Percentiles rank a stretch among this genome's conserved stretches.
These are phyloP conservation scores for Spathaspora sp. DNA, from an alignment of 805 yeast species.

Conservation along the genomic window DNA sequence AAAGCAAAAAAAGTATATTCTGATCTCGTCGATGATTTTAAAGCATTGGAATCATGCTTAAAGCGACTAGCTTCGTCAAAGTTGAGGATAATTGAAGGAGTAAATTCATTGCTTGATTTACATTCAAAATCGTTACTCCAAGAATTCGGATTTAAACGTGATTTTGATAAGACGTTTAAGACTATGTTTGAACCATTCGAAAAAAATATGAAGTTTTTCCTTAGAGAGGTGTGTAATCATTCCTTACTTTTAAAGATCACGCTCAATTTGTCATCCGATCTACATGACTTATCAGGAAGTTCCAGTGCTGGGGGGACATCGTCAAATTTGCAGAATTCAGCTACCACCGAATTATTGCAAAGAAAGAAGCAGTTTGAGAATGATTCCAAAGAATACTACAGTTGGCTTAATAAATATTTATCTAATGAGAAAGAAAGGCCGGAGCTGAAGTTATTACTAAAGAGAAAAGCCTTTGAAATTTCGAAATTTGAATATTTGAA, in stretches of 20 bases:
- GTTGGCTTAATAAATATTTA: slow-evolving; percentile 41
- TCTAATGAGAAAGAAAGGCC: slow-evolving; percentile 43
- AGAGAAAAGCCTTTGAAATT: slow-evolving; percentile 38
- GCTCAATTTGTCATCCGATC: slow-evolving; percentile 5
- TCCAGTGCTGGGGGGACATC: background rate
- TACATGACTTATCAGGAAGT: background rate
- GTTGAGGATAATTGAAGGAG: slow-evolving; percentile 19
- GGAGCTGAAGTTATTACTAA: slow-evolving; percentile 32
- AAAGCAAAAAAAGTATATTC: slow-evolving; percentile 20
- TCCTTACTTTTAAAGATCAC: slow-evolving; percentile 26
- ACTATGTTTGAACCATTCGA: slow-evolving; percentile 31
- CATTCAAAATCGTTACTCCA: slow-evolving; percentile 23
- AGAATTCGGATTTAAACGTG: slow-evolving; percentile 20
- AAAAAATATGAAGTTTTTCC: slow-evolving; percentile 23
- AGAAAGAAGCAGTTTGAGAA: slow-evolving; percentile 34
- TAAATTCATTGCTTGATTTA: slow-evolving; percentile 16
- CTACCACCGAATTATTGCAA: slow-evolving; percentile 7
- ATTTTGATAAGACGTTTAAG: slow-evolving; percentile 22
- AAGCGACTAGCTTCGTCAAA: slow-evolving; percentile 17
- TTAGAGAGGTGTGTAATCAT: slow-evolving; percentile 24
- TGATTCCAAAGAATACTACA: slow-evolving; percentile 39
- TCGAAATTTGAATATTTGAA: slow-evolving; percentile 45
- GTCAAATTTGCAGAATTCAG: slow-evolving; percentile 2
- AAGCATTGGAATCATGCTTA: slow-evolving; percentile 23
- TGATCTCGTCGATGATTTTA: slow-evolving; percentile 28